Conservation (phyloP, 1,284 basidiomycete genomes). For the Tilletia walkeri region DNA sequence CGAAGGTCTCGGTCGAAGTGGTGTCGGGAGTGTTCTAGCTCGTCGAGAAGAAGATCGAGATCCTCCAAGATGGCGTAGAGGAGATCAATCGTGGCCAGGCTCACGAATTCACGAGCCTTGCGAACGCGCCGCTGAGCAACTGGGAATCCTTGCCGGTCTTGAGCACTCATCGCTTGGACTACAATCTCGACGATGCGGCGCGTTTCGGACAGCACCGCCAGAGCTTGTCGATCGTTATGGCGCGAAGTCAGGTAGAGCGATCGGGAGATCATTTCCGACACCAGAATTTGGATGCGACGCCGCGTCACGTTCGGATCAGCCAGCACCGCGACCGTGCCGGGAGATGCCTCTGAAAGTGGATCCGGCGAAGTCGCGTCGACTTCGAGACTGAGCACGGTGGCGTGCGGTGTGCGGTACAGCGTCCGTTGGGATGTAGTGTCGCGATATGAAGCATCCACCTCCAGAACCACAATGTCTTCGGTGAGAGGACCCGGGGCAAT, state of each 20-base stretch:
- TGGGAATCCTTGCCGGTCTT: constrained; percentile 24
- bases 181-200: constrained; percentile 50
- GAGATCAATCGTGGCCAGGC: constrained; percentile 36
- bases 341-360: constrained; percentile 34
- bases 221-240: constrained; percentile 44
- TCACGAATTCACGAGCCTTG: constrained; percentile 36
- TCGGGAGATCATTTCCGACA: constrained; percentile 51
- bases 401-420: constrained; percentile 28
- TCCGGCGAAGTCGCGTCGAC: constrained; percentile 41
- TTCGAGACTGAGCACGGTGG: constrained; percentile 44
- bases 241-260: constrained; percentile 45
- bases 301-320: constrained; percentile 47
- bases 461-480: constrained; percentile 48
- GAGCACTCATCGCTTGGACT: constrained; percentile 36
- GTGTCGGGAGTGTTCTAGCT: constrained; percentile 37
- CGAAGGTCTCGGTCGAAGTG: constrained; percentile 43
- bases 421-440: constrained; percentile 29
- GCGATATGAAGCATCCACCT: constrained; percentile 44
- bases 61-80: constrained; percentile 49
- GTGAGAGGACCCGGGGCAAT: constrained; percentile 26
- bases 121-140: constrained; percentile 26
- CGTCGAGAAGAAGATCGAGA: constrained; percentile 43
- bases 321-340: constrained; percentile 37
- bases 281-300: constrained; percentile 44
- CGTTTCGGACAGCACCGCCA: constrained; percentile 43